Evolutionary conservation across 2,329 filamentous ascomycete genomes (phyloP).

Genomic region (Diaporthe capsici): DNA sequence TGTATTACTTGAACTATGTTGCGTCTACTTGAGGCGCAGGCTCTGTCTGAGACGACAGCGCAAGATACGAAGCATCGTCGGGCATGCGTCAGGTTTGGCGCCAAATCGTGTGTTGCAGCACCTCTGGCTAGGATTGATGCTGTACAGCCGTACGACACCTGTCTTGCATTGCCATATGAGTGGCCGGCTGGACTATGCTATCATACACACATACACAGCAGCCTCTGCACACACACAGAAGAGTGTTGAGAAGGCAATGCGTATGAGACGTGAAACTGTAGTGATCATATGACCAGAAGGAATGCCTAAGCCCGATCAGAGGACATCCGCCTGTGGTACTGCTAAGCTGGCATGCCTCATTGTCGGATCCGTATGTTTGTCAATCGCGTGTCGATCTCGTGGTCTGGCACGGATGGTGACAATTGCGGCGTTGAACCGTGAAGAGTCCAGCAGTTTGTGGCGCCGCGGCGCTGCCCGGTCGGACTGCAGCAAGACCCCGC

Average conservation of each 20-base stretch:
- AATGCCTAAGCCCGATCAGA: neutral
- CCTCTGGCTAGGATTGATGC: neutral
- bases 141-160: neutral
- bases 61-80: neutral
- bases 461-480: constrained; percentile 4
- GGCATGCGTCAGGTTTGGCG: neutral
- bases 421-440: neutral
- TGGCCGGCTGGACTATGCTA: neutral
- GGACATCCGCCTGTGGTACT: too few species aligned
- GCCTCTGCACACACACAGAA: neutral
- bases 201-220: neutral
- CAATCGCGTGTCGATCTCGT: too few species aligned
- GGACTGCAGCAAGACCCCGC: neutral
- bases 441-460: constrained; percentile 4
- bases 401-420: neutral
- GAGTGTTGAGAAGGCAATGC: neutral
- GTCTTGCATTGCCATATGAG: neutral
- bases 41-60: neutral
- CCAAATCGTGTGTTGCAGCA: neutral
- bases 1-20: neutral
- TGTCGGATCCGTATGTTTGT: neutral
- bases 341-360: neutral
- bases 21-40: neutral
- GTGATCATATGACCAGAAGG: neutral
- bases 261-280: neutral